Evolutionary conservation across 768 basidiomycete species (phyloP).

Genomic region (Heimioporus sp.): DNA sequence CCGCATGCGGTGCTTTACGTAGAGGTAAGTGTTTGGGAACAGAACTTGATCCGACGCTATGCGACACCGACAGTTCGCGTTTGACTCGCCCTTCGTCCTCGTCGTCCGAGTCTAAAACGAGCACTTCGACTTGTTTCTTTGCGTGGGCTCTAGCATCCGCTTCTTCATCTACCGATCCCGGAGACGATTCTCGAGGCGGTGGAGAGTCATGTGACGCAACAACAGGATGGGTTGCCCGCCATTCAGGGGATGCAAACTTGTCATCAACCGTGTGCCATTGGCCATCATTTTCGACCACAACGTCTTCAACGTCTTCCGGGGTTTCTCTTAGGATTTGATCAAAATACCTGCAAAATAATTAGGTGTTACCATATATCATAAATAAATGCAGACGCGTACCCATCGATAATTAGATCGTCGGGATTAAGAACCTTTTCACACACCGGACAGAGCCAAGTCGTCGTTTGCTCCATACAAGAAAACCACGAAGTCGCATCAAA

Average conservation of each 20-base stretch:
- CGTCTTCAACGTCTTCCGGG: constrained; percentile 82
- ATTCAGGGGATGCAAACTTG: constrained; percentile 72
- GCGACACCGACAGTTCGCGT: constrained; percentile 69
- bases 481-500: constrained; percentile 96
- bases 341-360: constrained; percentile 62
- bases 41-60: constrained; percentile 42
- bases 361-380: neutral
- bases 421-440: constrained; percentile 78
- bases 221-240: constrained; percentile 59
- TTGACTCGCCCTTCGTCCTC: constrained; percentile 78
- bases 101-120: constrained; percentile 71
- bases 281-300: constrained; percentile 90
- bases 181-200: constrained; percentile 29
- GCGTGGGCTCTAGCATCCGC: constrained; percentile 39
- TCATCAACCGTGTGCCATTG: constrained; percentile 95
- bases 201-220: constrained; percentile 21
- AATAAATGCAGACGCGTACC: constrained; percentile 46
- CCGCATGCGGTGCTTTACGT: constrained; percentile 14
- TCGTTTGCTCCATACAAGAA: constrained; percentile 93
- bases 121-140: constrained; percentile 54
- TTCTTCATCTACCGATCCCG: constrained; percentile 29
- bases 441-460: constrained; percentile 93
- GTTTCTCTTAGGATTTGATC: constrained; percentile 78
- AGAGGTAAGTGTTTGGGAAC: constrained; percentile 27
- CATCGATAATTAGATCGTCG: constrained; percentile 88